These are phyloP conservation scores for Podospora anserina DNA, from an alignment of 495 filamentous ascomycete genomes.

Conservation along the genomic window DNA sequence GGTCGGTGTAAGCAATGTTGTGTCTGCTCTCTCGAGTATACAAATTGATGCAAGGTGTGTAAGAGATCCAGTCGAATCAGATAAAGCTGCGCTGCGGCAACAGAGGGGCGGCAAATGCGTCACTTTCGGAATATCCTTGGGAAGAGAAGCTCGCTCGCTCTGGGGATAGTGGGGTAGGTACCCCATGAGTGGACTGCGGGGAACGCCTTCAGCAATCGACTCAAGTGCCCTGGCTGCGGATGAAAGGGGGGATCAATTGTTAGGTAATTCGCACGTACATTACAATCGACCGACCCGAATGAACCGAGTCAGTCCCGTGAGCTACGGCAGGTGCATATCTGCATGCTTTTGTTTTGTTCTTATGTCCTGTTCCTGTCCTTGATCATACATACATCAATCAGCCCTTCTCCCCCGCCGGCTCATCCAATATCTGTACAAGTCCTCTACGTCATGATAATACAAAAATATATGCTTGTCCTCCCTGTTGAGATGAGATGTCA, in stretches of 20 bases:
- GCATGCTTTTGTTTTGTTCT: neutral
- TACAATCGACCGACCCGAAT: neutral
- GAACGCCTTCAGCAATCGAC: neutral
- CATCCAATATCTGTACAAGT: neutral
- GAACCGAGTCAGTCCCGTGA: neutral
- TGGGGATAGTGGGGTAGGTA: neutral
- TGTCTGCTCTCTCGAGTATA: neutral
- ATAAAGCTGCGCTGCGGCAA: neutral
- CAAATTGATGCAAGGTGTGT: neutral
- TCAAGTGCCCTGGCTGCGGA: neutral
- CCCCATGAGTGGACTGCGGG: neutral
- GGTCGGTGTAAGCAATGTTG: neutral
- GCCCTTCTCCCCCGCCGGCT: neutral
- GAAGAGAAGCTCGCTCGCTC: neutral
- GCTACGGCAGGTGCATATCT: neutral
- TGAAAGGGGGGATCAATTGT: neutral
- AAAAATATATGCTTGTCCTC: slow-evolving; percentile 5
- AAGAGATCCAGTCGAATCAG: neutral
- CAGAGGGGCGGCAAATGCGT: neutral
- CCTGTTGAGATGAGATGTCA: slow-evolving; percentile 2
- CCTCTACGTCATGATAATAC: neutral
- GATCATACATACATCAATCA: neutral
- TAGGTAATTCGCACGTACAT: neutral
- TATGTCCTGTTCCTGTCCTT: neutral
- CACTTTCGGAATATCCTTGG: neutral